Base-by-base conservation (phyloP, 2,329 filamentous ascomycete genomes). In the Beauveria scarabaeidicola region DNA sequence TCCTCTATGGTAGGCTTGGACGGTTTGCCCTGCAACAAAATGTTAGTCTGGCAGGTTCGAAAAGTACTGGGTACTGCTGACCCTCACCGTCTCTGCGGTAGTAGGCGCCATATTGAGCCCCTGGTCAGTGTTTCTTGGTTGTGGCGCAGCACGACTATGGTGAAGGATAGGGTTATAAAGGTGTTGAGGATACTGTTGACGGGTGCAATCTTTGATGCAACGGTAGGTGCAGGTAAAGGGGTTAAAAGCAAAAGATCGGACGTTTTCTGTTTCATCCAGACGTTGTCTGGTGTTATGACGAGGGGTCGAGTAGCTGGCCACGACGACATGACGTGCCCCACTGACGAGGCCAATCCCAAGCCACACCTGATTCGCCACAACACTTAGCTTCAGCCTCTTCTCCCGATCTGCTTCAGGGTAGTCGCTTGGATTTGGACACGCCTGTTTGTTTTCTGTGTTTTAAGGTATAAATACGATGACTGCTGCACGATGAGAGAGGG, bases 301-400 rank as follows among this genome's bases (percentile, higher is more conserved):
- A 66, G 68, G 69, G 67, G 66, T 68, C 68, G 62, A 62, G 63
- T 62, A 61, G 58, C 19, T 62, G 63, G 65, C 67, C 67, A 69
- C 69, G 67, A 69, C 63, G 62, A 64, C 67, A 74, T 74, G 72
- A 74, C 72, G 72, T 73, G 68, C 71, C 68, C 72, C 72, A 73
- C 70, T 65, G 55, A 61, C 43, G 60, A 57, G 57, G 59, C 58
- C 57, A 61, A 23, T 32, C 23, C 58, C 29, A 60, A 67, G 67
- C 67, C 67, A 67, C 67, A 66, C 43, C 17, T 53, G 40, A 53
- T 60, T 63, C 63, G 67, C 67, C 67, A 69, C 67, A 61, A 55
- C 27, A 60, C 48, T 25, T 32, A 51, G 59, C 47, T 59, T 44
- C 58, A 56, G 52, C 52, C 52, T 56, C 58, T 38, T 56, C 27